phyloP scores from a whole-genome alignment of 2,329 filamentous ascomycete genomes.

The Fusarium buharicum region DNA sequence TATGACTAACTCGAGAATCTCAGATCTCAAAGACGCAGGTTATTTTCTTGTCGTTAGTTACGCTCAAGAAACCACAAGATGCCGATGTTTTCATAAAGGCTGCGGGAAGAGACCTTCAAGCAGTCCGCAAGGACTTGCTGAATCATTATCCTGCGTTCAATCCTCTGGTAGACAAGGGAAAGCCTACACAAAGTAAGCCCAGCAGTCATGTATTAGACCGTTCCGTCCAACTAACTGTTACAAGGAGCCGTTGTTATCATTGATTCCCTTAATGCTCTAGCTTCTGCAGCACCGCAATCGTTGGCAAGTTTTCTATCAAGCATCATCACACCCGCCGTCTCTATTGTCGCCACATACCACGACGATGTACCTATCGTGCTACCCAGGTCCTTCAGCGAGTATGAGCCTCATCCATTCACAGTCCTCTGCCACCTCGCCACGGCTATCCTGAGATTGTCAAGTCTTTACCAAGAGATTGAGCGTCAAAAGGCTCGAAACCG shows the following conservation, averaged over 20 bases:
- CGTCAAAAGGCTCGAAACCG: conserved; percentile 80
- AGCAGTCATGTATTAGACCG: neutral
- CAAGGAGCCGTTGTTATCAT: conserved; percentile 79
- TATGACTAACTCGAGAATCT: conserved; percentile 7
- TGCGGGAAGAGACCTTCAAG: conserved; percentile 65
- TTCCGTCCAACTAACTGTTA: conserved; percentile 23
- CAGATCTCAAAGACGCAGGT: conserved; percentile 73
- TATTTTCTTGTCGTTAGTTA: conserved; percentile 82
- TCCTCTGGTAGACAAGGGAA: conserved; percentile 50
- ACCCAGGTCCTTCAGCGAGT: conserved; percentile 58
- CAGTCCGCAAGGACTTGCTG: conserved; percentile 69
- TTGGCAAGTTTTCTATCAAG: conserved; percentile 76
- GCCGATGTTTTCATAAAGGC: conserved; percentile 76
- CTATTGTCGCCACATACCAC: conserved; percentile 84
- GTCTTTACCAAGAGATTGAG: conserved; percentile 78
- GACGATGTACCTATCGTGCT: conserved; percentile 74
- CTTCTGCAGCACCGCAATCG: conserved; percentile 62
- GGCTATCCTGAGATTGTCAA: conserved; percentile 78
- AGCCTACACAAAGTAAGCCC: conserved; percentile 57
- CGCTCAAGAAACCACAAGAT: conserved; percentile 70
- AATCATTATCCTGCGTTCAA: conserved; percentile 59
- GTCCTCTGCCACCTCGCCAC: conserved; percentile 89
- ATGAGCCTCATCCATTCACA: conserved; percentile 75
- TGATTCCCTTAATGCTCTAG: conserved; percentile 79
- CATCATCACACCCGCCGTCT: conserved; percentile 72